Base-by-base conservation (phyloP, 2,329 filamentous ascomycete genomes). In the Metarhizium sp. region DNA sequence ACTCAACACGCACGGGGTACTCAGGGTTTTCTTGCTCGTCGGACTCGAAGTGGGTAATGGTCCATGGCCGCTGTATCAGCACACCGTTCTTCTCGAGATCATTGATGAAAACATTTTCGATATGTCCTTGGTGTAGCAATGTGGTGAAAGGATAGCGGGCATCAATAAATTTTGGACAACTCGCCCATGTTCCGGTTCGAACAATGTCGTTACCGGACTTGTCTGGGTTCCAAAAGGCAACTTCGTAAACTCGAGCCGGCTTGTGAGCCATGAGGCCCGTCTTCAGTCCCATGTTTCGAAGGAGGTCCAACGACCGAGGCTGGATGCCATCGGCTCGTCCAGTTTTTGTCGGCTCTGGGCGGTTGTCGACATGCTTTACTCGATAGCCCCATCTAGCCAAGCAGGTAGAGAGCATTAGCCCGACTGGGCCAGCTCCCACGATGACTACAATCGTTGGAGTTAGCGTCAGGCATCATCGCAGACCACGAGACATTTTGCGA, bases 341-440 rank as follows among this genome's bases (percentile, higher is more conserved):
- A 20, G 90, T 95, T 2, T 83, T 67, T 13, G 91, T 96, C 16
- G 91, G 91, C 65, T 92, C 88, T 2, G 90, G 78, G 57, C 91
- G 81, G 72, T 95, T 95, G 73, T 96, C 92, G 66, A 96, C 90
- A 73, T 96, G 90, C 77, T 92, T 95, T 71, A 96, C 90, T 70
- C 84, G 90, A 78, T 96, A 96, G 20, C 92, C 92, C 90, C 91
- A 96, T 75, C 91, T 80, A 58, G 90, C 88, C 59, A 96, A 80
- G 67, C 88, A 92, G 34, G 91, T 91, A 8, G 90, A 94, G 29
- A 96, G 80, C 73, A 95, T 85, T 56, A 96, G 81, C 55, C 92
- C 92, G 45, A 92, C 90, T 4, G 92, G 92, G 16, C 92, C 92
- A 55, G 92, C 92, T 60, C 92, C 92, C 55, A 96, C 80, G 61